Evolutionary conservation across 2,329 filamentous ascomycete species (phyloP).

Genomic region (Rhynchosporium graminicola): DNA sequence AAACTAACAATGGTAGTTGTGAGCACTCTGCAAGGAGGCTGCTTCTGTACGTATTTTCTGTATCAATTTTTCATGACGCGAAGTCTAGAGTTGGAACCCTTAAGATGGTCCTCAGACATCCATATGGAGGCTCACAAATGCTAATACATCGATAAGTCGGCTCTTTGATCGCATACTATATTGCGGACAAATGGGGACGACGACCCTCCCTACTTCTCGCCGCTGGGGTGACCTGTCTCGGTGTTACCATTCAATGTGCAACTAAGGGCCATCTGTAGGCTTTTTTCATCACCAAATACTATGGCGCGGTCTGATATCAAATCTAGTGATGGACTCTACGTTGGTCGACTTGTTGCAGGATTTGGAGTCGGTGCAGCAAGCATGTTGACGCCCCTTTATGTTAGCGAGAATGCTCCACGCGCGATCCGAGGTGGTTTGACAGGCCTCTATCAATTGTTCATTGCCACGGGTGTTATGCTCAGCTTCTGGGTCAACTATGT

Average conservation of each 20-base stretch:
- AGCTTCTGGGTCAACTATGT: conserved; percentile 52
- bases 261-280: conserved; percentile 56
- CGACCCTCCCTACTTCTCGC: conserved; percentile 52
- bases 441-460: conserved; percentile 53
- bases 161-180: conserved; percentile 51
- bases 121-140: too few relatives aligned
- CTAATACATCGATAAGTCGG: conserved; percentile 43
- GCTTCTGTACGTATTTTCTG: conserved; percentile 47
- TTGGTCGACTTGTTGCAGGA: conserved; percentile 58
- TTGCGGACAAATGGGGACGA: conserved; percentile 41
- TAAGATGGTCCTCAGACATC: too few relatives aligned
- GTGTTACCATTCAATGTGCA: conserved; percentile 64
- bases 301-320: neutral
- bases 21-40: conserved; percentile 69
- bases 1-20: conserved; percentile 49
- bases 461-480: conserved; percentile 43
- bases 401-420: conserved; percentile 52
- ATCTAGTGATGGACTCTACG: conserved; percentile 57
- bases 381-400: conserved; percentile 41
- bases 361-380: conserved; percentile 54
- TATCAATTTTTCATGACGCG: too few relatives aligned
- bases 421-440: conserved; percentile 54
- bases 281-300: neutral
- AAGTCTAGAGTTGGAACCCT: too few relatives aligned
- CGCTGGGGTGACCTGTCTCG: conserved; percentile 58